Percentiles rank a stretch among this genome's conserved stretches.
Evolutionary conservation across 495 filamentous ascomycete species (phyloP).

Genomic region (Penicillium malachiteum): DNA sequence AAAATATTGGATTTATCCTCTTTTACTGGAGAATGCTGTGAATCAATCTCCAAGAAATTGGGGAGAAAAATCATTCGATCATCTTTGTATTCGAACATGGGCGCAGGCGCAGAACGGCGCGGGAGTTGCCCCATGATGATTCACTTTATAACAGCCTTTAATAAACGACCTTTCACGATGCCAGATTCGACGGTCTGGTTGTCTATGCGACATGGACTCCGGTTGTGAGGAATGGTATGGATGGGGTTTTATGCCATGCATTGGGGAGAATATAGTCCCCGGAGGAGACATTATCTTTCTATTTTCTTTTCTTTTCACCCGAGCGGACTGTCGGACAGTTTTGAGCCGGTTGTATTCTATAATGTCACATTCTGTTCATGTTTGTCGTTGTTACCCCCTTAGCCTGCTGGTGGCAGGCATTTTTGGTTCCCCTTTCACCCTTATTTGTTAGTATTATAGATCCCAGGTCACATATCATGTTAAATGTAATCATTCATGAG

Average conservation of each 20-base stretch:
- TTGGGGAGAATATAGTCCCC: not conserved
- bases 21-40: not conserved
- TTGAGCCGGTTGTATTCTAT: slow-evolving; percentile 31
- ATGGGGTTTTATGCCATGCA: slow-evolving; percentile 1
- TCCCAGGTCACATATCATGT: slow-evolving; percentile 18
- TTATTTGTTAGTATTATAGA: slow-evolving; percentile 27
- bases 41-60: slow-evolving; percentile 2
- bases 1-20: not conserved
- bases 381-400: slow-evolving; percentile 30
- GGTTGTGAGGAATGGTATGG: slow-evolving; percentile 16
- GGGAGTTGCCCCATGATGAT: slow-evolving; percentile 21
- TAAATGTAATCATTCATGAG: slow-evolving; percentile 25
- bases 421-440: slow-evolving; percentile 17
- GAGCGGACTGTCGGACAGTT: slow-evolving; percentile 13
- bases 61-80: slow-evolving; percentile 16
- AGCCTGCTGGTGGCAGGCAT: slow-evolving; percentile 25
- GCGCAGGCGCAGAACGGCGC: slow-evolving; percentile 10
- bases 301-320: slow-evolving; percentile 18
- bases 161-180: slow-evolving; percentile 48
- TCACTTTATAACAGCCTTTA: slow-evolving; percentile 41
- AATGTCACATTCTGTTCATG: slow-evolving; percentile 32
- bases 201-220: slow-evolving; percentile 24
- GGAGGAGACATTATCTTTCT: slow-evolving; percentile 6
- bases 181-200: slow-evolving; percentile 34
- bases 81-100: slow-evolving; percentile 11